phyloP scores from a whole-genome alignment of 2,329 filamentous ascomycete species.

The Phialophora tarda region DNA sequence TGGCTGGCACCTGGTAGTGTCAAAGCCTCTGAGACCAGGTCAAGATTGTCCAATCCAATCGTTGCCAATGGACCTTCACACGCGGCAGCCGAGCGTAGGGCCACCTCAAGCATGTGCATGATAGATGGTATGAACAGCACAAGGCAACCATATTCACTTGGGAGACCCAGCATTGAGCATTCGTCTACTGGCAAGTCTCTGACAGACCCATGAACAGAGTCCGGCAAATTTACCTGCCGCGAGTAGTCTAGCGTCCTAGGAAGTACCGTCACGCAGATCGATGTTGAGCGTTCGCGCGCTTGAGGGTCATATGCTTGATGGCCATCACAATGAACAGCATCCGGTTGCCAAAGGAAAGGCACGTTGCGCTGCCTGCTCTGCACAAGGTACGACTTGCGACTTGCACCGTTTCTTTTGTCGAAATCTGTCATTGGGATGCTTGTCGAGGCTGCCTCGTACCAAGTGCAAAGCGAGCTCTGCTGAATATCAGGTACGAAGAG shows the following conservation, averaged over 20 bases:
- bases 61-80: constrained; percentile 24
- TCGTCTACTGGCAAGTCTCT: constrained; percentile 24
- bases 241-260: constrained; percentile 46
- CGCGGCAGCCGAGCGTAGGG: constrained; percentile 30
- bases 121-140: constrained; percentile 38
- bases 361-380: neutral
- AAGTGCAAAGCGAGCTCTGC: constrained; percentile 11
- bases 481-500: constrained; percentile 32
- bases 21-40: constrained; percentile 30
- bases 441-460: constrained; percentile 21
- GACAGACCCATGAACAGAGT: neutral
- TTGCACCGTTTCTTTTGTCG: neutral
- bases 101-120: constrained; percentile 33
- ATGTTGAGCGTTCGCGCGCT: neutral
- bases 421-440: constrained; percentile 11
- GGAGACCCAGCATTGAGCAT: constrained; percentile 34
- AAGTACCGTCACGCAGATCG: constrained; percentile 38
- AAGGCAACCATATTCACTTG: constrained; percentile 26
- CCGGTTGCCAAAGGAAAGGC: constrained; percentile 22
- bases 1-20: constrained; percentile 19
- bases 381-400: constrained; percentile 20
- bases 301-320: neutral
- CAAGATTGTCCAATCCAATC: constrained; percentile 21
- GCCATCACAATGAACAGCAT: neutral
- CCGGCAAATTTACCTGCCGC: constrained; percentile 24